phyloP scores from a whole-genome alignment of 176 grass and related monocot genomes.

The Neostapfia colusana region DNA sequence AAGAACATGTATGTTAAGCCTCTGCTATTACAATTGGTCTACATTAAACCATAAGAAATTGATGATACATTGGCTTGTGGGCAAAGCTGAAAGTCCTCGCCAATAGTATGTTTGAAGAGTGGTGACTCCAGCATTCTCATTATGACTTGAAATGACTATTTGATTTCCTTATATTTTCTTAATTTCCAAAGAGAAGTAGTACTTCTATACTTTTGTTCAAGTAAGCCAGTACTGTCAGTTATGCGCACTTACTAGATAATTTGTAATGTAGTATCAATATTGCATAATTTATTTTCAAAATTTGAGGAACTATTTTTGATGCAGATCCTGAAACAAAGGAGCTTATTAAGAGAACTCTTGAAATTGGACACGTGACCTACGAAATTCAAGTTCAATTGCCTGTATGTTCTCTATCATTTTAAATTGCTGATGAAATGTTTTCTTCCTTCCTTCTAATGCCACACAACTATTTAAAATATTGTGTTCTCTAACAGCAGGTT shows the following conservation, averaged over 20 bases:
- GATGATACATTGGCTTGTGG: no score
- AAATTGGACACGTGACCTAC: conserved; percentile 72
- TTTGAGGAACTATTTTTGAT: conserved; percentile 39
- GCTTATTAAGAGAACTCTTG: conserved; percentile 72
- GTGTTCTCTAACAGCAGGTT: conserved; percentile 48
- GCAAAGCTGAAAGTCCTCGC: no score
- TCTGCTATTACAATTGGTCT: no score
- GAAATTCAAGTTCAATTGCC: conserved; percentile 68
- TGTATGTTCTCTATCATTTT: conserved; percentile 52
- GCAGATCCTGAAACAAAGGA: conserved; percentile 89
- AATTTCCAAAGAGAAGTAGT: neutral
- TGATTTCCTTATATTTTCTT: neutral
- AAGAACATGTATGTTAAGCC: no score
- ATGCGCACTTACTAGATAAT: neutral
- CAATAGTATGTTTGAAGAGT: no score
- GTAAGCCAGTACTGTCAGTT: neutral
- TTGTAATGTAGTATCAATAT: conserved; percentile 11
- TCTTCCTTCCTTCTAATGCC: conserved; percentile 22
- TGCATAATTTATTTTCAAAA: conserved; percentile 15
- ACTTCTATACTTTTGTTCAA: neutral
- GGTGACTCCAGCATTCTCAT: no score
- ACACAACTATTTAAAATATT: conserved; percentile 37
- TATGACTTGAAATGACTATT: neutral
- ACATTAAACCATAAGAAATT: no score
- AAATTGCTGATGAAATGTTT: conserved; percentile 34